A percentile compares a stretch with the other conserved stretches of the same genome.
Conservation (phyloP, 2,329 filamentous ascomycete genomes). For the Pseudogymnoascus sp. region DNA sequence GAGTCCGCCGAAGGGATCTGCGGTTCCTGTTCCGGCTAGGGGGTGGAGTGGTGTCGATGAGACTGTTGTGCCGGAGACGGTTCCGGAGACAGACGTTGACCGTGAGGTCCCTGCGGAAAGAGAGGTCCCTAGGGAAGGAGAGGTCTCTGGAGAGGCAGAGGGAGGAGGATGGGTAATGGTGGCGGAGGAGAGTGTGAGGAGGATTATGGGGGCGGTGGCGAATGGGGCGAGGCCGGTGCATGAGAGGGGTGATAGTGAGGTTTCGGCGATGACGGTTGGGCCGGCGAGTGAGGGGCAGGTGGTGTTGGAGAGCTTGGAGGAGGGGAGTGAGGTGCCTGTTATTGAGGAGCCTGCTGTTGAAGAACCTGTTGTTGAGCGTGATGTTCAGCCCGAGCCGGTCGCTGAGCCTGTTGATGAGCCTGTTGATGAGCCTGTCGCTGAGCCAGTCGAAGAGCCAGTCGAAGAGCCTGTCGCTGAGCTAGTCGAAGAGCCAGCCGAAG, state of each 20-base stretch:
- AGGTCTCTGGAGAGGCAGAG: neutral
- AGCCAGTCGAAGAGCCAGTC: too few relatives aligned
- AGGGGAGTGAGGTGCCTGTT: neutral
- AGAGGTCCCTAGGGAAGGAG: neutral
- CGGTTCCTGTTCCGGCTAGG: neutral
- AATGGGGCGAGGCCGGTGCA: neutral
- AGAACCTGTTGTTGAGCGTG: neutral
- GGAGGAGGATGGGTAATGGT: neutral
- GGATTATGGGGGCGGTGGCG: neutral
- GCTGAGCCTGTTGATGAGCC: neutral
- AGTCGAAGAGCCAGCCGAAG: neutral
- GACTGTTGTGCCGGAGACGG: neutral
- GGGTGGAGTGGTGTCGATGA: neutral
- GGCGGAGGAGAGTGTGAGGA: neutral
- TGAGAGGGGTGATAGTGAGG: constrained; percentile 7
- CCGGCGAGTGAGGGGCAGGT: neutral
- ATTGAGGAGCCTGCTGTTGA: neutral
- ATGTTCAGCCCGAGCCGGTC: neutral
- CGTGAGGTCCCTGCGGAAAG: neutral
- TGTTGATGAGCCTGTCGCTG: neutral
- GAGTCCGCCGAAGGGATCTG: neutral
- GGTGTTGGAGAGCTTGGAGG: neutral
- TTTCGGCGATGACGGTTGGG: constrained; percentile 1
- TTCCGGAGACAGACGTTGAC: neutral
- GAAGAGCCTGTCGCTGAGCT: neutral